Base-by-base conservation (phyloP, 352 stramenopile genomes). In the Pythium dissimile region DNA sequence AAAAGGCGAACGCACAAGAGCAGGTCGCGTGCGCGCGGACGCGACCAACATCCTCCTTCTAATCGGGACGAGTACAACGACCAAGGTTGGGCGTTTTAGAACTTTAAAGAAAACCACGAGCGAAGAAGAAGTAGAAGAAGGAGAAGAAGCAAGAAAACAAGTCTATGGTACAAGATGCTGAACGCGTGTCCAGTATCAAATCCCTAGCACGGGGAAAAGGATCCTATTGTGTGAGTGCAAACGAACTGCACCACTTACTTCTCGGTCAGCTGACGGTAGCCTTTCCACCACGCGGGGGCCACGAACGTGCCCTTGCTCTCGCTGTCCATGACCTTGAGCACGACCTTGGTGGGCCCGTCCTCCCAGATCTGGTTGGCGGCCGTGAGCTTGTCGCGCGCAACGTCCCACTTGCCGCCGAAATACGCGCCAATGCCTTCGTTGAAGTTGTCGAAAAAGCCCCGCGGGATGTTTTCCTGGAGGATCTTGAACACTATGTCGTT, bases 401-500 rank as follows among this genome's bases (percentile, higher is more conserved):
- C 41, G 20, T 85, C 75, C 93, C 95, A 99, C 51, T 98, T 88
- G 32, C 96, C 96, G 5, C 77, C 73, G 38, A 99, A 92, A 59
- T 99, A 99, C 9, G 86, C 69, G 12, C 85, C 75, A n/a, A 97
- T 89, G 16, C 95, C 96, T 64, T 93, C 68, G 28, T 96, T 80
- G 55, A 98, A 99, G 18, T 80, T 81, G 20, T 89, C 69, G 43
- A 96, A 88, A 56, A 99, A 99, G 11, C 87, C 81, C 0, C 64
- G 72, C 0, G 84, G 82, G 34, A 96, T 92, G 6, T 68, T 81
- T 62, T 93, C 78, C 27, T 96, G 83, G 2, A 97, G 64, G 6
- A 69, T 72, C 21, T 70, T 63, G 61, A 91, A 88, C 35, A 95
- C 88, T 12, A 80, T 48, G 46, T 95, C 81, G 1, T 69, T 45